Percentiles rank a stretch among this genome's conserved stretches.
These are phyloP conservation scores for Cladorrhinum samala DNA, from an alignment of 495 filamentous ascomycete species.

Conservation along the genomic window DNA sequence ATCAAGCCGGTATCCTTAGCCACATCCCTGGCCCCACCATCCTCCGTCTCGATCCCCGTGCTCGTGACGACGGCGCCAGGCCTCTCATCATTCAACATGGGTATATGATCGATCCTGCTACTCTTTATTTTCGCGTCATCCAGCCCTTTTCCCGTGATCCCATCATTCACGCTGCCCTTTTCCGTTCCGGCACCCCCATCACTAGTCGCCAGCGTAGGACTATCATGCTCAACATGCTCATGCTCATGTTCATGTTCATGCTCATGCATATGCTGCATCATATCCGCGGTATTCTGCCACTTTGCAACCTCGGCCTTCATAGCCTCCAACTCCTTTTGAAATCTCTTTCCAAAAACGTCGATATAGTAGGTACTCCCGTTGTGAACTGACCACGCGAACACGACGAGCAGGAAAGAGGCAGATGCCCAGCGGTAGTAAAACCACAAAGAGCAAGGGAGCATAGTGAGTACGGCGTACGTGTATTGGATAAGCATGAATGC, in stretches of 20 bases:
- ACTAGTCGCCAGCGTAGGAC: slow-evolving; percentile 35
- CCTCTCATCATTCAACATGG: slow-evolving; percentile 45
- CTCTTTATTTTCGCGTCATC: slow-evolving; percentile 11
- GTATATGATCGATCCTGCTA: slow-evolving; percentile 48
- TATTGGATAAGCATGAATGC: slow-evolving; percentile 98
- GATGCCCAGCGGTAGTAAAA: slow-evolving; percentile 85
- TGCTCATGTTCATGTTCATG: background rate
- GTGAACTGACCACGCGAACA: slow-evolving; percentile 88
- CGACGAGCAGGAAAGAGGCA: slow-evolving; percentile 62
- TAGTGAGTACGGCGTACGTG: slow-evolving; percentile 78
- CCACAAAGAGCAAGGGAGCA: slow-evolving; percentile 92
- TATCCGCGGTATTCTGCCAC: slow-evolving; percentile 63
- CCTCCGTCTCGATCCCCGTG: slow-evolving; percentile 40
- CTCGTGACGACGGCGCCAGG: slow-evolving; percentile 19
- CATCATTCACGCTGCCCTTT: slow-evolving; percentile 19
- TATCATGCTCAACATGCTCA: slow-evolving; percentile 2
- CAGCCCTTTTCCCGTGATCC: slow-evolving; percentile 6
- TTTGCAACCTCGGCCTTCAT: slow-evolving; percentile 84
- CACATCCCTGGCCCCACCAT: slow-evolving; percentile 33
- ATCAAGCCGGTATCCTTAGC: no score
- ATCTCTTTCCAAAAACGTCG: slow-evolving; percentile 91
- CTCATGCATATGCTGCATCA: slow-evolving; percentile 19
- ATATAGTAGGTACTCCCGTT: slow-evolving; percentile 97
- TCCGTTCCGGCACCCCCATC: slow-evolving; percentile 10
- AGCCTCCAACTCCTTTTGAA: slow-evolving; percentile 91